These are phyloP conservation scores for Pistacia integerrima DNA, from an alignment of 345 rosid species.

Conservation along the genomic window DNA sequence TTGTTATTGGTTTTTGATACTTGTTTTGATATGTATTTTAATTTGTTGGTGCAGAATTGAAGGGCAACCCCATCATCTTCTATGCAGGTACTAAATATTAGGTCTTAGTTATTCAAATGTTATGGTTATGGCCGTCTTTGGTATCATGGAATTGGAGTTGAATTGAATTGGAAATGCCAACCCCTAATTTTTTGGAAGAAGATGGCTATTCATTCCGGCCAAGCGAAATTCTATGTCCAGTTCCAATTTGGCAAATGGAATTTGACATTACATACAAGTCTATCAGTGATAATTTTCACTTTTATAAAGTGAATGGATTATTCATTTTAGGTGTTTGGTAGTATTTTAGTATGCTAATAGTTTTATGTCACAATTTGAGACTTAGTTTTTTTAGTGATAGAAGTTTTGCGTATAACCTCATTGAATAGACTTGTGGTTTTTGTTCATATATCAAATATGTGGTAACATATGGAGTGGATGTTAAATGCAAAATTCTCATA, in stretches of 20 bases:
- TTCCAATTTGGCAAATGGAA: not conserved
- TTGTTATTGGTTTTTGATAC: not conserved
- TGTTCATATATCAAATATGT: not conserved
- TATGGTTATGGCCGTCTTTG: not conserved
- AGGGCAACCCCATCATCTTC: slow-evolving; percentile 71
- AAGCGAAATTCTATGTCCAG: not conserved
- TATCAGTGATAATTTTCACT: not conserved
- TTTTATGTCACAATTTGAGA: not conserved
- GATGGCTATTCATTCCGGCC: not conserved
- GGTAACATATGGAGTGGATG: not conserved
- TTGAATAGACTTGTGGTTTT: not conserved
- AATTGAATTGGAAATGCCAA: not conserved
- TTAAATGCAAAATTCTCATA: not conserved
- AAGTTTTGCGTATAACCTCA: not conserved
- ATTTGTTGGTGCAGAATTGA: slow-evolving; percentile 56
- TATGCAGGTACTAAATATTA: slow-evolving; percentile 56
- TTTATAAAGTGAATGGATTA: not conserved
- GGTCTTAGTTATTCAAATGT: not conserved
- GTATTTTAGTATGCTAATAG: not conserved
- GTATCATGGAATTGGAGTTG: not conserved
- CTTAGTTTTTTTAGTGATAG: not conserved
- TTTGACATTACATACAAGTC: not conserved
- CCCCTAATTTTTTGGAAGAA: not conserved
- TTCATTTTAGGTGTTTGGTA: not conserved
- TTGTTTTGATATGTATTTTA: not conserved